phyloP scores from a whole-genome alignment of 2,329 filamentous ascomycete species.

The Colletotrichum ledebouriae region DNA sequence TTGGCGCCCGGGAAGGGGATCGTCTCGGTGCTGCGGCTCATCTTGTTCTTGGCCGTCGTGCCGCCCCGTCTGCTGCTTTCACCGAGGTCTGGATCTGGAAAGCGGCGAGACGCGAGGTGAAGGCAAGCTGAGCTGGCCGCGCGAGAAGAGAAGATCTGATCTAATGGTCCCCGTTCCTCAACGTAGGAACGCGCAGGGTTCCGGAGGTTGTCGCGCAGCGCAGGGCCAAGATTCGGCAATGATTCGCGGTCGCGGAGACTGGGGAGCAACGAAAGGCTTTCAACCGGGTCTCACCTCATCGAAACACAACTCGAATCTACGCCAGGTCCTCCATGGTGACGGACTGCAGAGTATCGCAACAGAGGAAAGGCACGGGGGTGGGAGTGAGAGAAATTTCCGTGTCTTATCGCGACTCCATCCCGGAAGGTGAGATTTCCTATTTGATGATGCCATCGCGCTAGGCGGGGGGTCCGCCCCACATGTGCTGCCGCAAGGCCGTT shows the following conservation, averaged over 20 bases:
- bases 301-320: neutral
- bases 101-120: conserved; percentile 18
- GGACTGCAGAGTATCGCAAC: neutral
- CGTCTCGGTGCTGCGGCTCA: conserved; percentile 36
- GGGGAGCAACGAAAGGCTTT: neutral
- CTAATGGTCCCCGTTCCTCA: neutral
- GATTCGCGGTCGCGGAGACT: neutral
- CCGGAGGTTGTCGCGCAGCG: neutral
- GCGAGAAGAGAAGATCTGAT: conserved; percentile 5
- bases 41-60: neutral
- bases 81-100: conserved; percentile 10
- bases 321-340: neutral
- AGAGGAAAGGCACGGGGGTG: too few species aligned
- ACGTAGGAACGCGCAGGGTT: neutral
- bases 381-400: conserved; percentile 24
- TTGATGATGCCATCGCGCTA: conserved; percentile 39
- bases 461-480: conserved; percentile 36
- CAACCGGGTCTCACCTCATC: conserved; percentile 4
- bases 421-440: conserved; percentile 40
- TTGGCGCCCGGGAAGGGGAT: conserved; percentile 40
- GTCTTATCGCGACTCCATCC: conserved; percentile 37
- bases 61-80: conserved; percentile 10
- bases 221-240: conserved; percentile 3
- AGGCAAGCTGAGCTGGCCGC: neutral
- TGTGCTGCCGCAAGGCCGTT: conserved; percentile 7